phyloP scores from a whole-genome alignment of 2,329 filamentous ascomycete genomes.

The Ophiostoma montium region DNA sequence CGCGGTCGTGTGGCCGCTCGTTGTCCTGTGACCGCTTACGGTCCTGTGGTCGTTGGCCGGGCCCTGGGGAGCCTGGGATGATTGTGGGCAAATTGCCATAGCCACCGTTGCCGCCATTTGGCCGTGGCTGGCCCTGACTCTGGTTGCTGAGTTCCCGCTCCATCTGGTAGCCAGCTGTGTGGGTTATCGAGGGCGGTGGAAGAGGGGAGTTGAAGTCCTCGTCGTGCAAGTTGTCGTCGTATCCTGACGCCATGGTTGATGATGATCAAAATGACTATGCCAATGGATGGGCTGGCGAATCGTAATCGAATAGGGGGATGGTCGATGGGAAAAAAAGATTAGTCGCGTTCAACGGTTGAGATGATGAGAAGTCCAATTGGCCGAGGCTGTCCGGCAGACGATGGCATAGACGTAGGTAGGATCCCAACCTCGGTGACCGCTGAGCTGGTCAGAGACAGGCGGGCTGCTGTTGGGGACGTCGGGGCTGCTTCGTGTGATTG shows the following conservation, averaged over 20 bases:
- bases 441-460: conserved; percentile 10
- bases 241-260: conserved; percentile 18
- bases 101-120: conserved; percentile 11
- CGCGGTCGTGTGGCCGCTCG: conserved; percentile 13
- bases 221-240: conserved; percentile 27
- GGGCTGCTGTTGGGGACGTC: conserved; percentile 7
- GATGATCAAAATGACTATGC: neutral
- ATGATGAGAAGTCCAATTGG: neutral
- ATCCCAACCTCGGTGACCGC: neutral
- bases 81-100: conserved; percentile 15
- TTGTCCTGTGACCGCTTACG: conserved; percentile 11
- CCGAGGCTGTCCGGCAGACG: neutral
- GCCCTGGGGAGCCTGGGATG: conserved; percentile 23
- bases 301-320: too few species aligned
- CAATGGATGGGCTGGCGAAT: neutral
- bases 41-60: conserved; percentile 16
- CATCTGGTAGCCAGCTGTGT: conserved; percentile 14
- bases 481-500: neutral
- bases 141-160: conserved; percentile 15
- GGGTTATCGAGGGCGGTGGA: conserved; percentile 1
- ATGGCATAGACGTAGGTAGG: neutral
- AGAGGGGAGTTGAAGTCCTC: conserved; percentile 22
- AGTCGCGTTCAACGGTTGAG: too few species aligned
- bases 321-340: too few species aligned
- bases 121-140: conserved; percentile 12